These are phyloP conservation scores for Starmerella ratchasimensis DNA, from an alignment of 805 yeast genomes.

Conservation along the genomic window DNA sequence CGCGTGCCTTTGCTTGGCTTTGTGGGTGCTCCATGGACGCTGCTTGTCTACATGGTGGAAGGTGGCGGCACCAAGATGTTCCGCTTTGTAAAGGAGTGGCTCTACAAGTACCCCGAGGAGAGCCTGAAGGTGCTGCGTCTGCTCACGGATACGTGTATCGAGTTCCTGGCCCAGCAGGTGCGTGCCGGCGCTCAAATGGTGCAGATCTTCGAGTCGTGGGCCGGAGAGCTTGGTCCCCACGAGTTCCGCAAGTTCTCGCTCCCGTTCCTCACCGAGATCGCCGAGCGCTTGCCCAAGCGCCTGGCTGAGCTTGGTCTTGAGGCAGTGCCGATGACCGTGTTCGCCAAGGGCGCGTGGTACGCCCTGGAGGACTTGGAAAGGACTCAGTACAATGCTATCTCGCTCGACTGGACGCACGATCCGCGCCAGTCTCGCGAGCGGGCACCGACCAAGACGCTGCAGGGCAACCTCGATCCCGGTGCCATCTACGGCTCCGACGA, in stretches of 20 bases:
- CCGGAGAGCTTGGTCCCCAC: conserved; percentile 83
- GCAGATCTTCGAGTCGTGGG: conserved; percentile 96
- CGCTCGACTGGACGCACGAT: conserved; percentile 81
- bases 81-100: conserved; percentile 84
- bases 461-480: conserved; percentile 95
- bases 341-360: conserved; percentile 96
- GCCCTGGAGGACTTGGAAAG: conserved; percentile 65
- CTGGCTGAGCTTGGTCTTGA: conserved; percentile 64
- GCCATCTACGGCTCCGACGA: conserved; percentile 81
- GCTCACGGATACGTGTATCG: conserved; percentile 77
- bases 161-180: conserved; percentile 86
- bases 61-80: conserved; percentile 92
- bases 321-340: conserved; percentile 71
- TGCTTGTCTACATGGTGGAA: conserved; percentile 91
- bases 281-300: conserved; percentile 51
- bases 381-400: conserved; percentile 72
- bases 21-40: conserved; percentile 97
- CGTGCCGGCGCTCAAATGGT: conserved; percentile 97
- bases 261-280: conserved; percentile 73
- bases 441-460: conserved; percentile 46
- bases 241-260: conserved; percentile 82
- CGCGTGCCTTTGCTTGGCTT: conserved; percentile 90
- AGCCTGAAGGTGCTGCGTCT: conserved; percentile 59
- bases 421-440: conserved; percentile 69
- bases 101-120: conserved; percentile 62